These are phyloP conservation scores for Rhododendron williamsianum DNA, from an alignment of 148 eudicot genomes.

Conservation along the genomic window DNA sequence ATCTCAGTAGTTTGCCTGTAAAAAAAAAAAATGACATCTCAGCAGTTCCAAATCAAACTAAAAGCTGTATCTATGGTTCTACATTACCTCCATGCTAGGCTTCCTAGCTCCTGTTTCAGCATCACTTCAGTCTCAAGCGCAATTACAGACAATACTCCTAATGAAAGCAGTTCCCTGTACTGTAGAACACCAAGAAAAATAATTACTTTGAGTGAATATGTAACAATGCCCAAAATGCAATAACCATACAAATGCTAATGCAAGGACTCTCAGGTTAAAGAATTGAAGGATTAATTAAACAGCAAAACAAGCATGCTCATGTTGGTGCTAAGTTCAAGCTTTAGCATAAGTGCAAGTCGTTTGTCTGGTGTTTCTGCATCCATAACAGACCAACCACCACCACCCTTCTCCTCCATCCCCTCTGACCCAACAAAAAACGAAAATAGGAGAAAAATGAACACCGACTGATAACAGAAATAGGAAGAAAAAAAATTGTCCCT, in stretches of 20 bases:
- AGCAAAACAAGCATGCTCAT: neutral
- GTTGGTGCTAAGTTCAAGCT: neutral
- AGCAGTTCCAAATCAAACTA: neutral
- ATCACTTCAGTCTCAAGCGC: neutral
- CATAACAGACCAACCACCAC: neutral
- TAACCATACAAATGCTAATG: neutral
- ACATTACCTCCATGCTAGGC: neutral
- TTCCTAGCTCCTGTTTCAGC: neutral
- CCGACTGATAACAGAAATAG: neutral
- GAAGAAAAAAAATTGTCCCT: neutral
- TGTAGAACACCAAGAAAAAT: neutral
- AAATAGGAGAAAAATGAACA: neutral
- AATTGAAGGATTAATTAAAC: neutral
- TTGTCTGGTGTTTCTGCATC: neutral
- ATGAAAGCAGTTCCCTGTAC: neutral
- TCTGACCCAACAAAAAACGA: neutral
- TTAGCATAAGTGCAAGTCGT: neutral
- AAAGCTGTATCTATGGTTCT: neutral
- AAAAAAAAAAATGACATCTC: neutral
- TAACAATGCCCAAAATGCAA: neutral
- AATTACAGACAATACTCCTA: neutral
- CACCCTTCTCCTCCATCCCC: neutral
- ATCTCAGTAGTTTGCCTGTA: neutral
- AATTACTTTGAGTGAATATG: neutral
- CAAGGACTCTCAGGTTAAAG: neutral